Conservation (phyloP, 2,329 filamentous ascomycete genomes). For the Cercospora zeina region DNA sequence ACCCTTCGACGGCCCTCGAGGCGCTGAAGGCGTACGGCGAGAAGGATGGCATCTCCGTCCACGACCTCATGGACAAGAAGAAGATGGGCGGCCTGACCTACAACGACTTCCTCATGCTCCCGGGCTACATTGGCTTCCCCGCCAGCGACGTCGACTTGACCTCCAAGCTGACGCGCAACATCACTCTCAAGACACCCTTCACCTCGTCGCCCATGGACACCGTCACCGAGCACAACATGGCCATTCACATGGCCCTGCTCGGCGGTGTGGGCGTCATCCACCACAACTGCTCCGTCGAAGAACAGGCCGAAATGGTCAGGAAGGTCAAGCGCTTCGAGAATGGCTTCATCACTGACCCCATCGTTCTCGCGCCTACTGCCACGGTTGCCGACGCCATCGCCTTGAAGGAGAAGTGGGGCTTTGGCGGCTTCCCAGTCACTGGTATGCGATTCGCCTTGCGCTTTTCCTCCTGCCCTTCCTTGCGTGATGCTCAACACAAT, state of each 20-base stretch:
- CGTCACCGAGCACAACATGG: constrained; percentile 99
- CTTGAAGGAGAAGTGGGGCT: constrained; percentile 97
- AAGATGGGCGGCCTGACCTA: constrained; percentile 93
- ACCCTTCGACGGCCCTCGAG: constrained; percentile 61
- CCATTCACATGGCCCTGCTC: constrained; percentile 91
- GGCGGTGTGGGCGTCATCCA: constrained; percentile 93
- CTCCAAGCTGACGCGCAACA: constrained; percentile 90
- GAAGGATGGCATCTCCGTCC: constrained; percentile 82
- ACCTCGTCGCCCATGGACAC: constrained; percentile 99
- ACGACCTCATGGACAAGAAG: constrained; percentile 85
- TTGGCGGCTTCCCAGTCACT: constrained; percentile 97
- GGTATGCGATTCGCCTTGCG: constrained; percentile 62
- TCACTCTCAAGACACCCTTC: constrained; percentile 93
- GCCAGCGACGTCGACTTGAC: constrained; percentile 86
- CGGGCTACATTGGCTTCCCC: constrained; percentile 97
- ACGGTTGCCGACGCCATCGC: constrained; percentile 89
- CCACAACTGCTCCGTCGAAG: constrained; percentile 98
- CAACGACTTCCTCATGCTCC: constrained; percentile 95
- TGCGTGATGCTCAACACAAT: constrained; percentile 72
- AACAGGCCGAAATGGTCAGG: constrained; percentile 97
- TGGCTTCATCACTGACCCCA: constrained; percentile 94
- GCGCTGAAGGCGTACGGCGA: constrained; percentile 73
- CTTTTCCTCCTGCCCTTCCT: constrained; percentile 32
- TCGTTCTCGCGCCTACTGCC: constrained; percentile 83
- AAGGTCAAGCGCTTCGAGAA: constrained; percentile 99